phyloP scores from a whole-genome alignment of 371 early-diverging fungal genomes.

The Apophysomyces variabilis region DNA sequence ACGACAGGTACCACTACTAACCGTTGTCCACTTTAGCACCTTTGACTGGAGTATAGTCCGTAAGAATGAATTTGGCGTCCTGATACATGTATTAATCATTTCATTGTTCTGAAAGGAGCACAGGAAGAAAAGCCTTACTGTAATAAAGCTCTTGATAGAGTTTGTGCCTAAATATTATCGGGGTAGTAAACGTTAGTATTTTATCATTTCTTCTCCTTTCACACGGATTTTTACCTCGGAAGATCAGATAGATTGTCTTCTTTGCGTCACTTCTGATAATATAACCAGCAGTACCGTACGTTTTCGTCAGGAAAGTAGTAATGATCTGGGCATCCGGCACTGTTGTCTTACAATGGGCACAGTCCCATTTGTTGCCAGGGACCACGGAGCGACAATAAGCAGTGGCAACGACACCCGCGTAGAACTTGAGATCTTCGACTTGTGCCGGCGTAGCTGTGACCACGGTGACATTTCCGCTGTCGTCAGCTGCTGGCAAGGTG shows the following conservation, averaged over 20 bases:
- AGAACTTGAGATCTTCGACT: not conserved
- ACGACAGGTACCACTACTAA: not conserved
- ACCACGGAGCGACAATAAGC: constrained; percentile 20
- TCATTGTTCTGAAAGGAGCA: too few relatives aligned
- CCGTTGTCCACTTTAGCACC: constrained; percentile 23
- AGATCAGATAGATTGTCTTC: constrained; percentile 13
- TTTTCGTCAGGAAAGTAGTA: constrained; percentile 2
- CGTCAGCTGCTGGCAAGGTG: not conserved
- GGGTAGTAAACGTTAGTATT: not conserved
- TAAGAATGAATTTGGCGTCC: constrained; percentile 16
- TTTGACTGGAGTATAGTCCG: constrained; percentile 17
- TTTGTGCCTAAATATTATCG: not conserved
- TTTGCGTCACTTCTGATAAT: constrained; percentile 16
- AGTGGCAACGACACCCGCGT: constrained; percentile 20
- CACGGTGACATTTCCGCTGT: not conserved
- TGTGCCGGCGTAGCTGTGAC: not conserved
- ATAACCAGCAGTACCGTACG: constrained; percentile 15
- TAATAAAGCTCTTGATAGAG: constrained; percentile 24
- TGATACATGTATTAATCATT: not conserved
- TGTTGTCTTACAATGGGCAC: constrained; percentile 16
- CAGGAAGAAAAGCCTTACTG: constrained; percentile 12
- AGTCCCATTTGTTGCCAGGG: constrained; percentile 17
- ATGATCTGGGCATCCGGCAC: constrained; percentile 13
- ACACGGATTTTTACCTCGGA: constrained; percentile 14
- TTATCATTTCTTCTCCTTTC: not conserved